phyloP scores from a whole-genome alignment of 2,329 filamentous ascomycete species.

The Penicillium sp. region DNA sequence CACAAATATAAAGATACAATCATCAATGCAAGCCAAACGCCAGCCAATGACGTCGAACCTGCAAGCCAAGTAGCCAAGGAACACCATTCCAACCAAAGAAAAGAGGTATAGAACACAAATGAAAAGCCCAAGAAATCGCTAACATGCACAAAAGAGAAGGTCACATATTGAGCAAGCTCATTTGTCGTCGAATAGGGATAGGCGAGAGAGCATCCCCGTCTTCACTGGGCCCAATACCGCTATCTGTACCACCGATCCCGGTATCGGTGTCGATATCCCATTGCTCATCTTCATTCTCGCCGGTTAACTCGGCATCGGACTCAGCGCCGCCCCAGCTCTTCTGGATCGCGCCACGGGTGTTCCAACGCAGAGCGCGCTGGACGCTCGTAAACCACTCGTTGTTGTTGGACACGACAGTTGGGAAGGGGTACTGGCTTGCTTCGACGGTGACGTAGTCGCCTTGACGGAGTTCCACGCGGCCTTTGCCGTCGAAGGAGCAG shows the following conservation, averaged over 20 bases:
- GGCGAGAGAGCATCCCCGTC: slow-evolving; percentile 57
- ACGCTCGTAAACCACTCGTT: slow-evolving; percentile 98
- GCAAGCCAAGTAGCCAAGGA: no score
- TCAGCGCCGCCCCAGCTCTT: slow-evolving; percentile 67
- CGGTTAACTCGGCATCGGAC: slow-evolving; percentile 32
- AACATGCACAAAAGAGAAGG: slow-evolving; percentile 4
- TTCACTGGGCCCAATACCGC: slow-evolving; percentile 58
- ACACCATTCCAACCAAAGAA: background rate
- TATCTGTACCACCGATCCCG: slow-evolving; percentile 42
- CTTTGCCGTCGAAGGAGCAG: slow-evolving; percentile 96
- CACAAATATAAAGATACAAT: background rate
- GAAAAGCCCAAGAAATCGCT: slow-evolving; percentile 7
- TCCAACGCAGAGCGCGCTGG: slow-evolving; percentile 88
- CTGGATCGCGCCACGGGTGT: slow-evolving; percentile 84
- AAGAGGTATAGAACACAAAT: slow-evolving; percentile 11
- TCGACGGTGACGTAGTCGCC: slow-evolving; percentile 96
- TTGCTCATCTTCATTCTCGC: slow-evolving; percentile 56
- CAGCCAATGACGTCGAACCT: background rate
- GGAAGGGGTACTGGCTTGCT: slow-evolving; percentile 94
- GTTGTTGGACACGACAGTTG: slow-evolving; percentile 83
- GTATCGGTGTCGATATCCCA: slow-evolving; percentile 94
- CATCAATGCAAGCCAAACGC: slow-evolving; percentile 7
- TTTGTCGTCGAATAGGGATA: slow-evolving; percentile 66
- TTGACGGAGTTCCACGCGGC: slow-evolving; percentile 84
- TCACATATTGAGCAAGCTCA: slow-evolving; percentile 67